phyloP scores from a whole-genome alignment of 176 grass and related monocot genomes.

The Oryza glumipatula region DNA sequence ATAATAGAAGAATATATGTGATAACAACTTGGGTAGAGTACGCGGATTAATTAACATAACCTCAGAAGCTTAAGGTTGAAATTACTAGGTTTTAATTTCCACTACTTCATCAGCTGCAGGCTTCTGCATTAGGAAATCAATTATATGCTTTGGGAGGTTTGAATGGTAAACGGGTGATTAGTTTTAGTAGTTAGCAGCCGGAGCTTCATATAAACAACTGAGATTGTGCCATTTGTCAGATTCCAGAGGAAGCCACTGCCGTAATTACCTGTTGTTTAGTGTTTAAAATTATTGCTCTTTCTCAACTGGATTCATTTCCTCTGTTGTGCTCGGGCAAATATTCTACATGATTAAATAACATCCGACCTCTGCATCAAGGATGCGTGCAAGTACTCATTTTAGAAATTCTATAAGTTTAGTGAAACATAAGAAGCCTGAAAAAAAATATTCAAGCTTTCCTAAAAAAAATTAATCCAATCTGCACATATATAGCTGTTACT shows the following conservation, averaged over 20 bases:
- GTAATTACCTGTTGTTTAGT: constrained; percentile 11
- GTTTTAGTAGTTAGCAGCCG: constrained; percentile 5
- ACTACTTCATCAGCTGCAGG: constrained; percentile 24
- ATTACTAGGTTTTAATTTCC: constrained; percentile 27
- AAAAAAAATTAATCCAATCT: too few species aligned
- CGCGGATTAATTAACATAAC: constrained; percentile 22
- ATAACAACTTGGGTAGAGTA: constrained; percentile 40
- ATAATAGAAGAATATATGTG: constrained; percentile 57
- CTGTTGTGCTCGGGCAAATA: background rate
- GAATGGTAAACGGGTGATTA: constrained; percentile 15
- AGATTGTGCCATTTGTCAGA: constrained; percentile 49
- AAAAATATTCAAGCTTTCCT: too few species aligned
- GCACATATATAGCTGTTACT: too few species aligned
- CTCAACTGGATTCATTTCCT: background rate
- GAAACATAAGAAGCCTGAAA: too few species aligned
- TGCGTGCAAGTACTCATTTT: background rate
- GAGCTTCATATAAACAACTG: background rate
- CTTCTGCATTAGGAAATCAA: constrained; percentile 35
- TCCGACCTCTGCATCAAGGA: background rate
- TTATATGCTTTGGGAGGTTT: constrained; percentile 8
- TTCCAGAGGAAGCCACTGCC: background rate
- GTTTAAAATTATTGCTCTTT: background rate
- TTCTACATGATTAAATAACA: too few species aligned
- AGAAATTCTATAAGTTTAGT: too few species aligned
- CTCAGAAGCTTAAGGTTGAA: background rate